A percentile compares a stretch with the other conserved stretches of the same genome.
phyloP scores from a whole-genome alignment of 1,284 basidiomycete species.

The Trametes polyzona region DNA sequence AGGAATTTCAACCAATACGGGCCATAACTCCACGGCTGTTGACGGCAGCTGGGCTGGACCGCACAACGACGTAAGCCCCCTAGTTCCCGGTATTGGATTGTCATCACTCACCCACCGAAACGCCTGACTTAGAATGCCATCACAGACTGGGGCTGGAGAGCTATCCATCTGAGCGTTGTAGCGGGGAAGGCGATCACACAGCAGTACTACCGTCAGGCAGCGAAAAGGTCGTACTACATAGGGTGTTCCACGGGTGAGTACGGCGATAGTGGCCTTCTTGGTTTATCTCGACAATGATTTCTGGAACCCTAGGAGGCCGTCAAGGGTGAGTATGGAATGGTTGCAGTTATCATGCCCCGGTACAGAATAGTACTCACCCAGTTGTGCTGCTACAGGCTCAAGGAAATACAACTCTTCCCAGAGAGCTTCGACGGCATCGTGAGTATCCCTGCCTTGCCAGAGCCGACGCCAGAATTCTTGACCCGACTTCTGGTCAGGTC shows the following conservation, averaged over 20 bases:
- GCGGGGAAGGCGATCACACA: slow-evolving; percentile 28
- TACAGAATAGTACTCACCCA: no score
- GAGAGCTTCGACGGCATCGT: slow-evolving; percentile 29
- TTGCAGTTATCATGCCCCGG: no score
- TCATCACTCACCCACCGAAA: no score
- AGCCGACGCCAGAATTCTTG: no score
- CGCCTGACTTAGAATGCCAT: slow-evolving; percentile 20
- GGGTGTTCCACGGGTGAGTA: slow-evolving; percentile 32
- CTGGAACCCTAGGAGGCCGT: slow-evolving; percentile 13
- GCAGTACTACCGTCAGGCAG: slow-evolving; percentile 24
- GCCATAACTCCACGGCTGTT: slow-evolving; percentile 14
- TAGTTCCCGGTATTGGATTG: background rate
- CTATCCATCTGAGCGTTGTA: slow-evolving; percentile 27
- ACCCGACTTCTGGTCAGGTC: no score
- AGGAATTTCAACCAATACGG: slow-evolving; percentile 28
- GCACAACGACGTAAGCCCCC: slow-evolving; percentile 23
- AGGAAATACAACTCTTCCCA: slow-evolving; percentile 26
- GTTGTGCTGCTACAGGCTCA: slow-evolving; percentile 23
- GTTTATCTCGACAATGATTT: no score
- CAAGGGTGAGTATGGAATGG: slow-evolving; percentile 13
- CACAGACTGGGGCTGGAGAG: slow-evolving; percentile 27
- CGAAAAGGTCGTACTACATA: slow-evolving; percentile 27
- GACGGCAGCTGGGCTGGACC: slow-evolving; percentile 25
- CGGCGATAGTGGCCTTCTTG: background rate
- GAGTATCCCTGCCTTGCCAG: no score